These are phyloP conservation scores for Trichoderma simmonsii DNA, from an alignment of 2,329 filamentous ascomycete species.

Conservation along the genomic window DNA sequence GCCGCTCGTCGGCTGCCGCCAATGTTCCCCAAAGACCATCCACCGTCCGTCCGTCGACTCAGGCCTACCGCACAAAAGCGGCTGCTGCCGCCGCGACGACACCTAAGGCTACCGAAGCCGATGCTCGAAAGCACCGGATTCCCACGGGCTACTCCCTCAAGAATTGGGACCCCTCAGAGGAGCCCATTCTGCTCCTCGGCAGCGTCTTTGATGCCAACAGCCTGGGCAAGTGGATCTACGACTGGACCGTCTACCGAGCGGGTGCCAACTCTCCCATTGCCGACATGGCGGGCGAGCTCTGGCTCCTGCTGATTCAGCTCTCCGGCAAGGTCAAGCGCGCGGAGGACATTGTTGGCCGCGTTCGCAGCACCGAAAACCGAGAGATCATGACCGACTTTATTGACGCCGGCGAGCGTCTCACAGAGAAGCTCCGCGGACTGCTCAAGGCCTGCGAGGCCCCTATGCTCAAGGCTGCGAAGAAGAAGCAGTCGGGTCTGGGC, in stretches of 20 bases:
- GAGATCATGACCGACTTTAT: slow-evolving; percentile 90
- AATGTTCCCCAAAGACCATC: slow-evolving; percentile 50
- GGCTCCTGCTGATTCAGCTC: slow-evolving; percentile 90
- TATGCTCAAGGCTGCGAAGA: slow-evolving; percentile 89
- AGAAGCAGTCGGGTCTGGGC: slow-evolving; percentile 66
- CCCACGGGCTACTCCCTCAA: slow-evolving; percentile 90
- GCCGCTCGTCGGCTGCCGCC: slow-evolving; percentile 44
- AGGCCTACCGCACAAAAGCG: slow-evolving; percentile 26
- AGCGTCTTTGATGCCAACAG: slow-evolving; percentile 98
- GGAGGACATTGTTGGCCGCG: slow-evolving; percentile 70
- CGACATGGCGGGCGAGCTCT: slow-evolving; percentile 90
- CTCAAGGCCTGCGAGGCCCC: slow-evolving; percentile 89
- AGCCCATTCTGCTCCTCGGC: slow-evolving; percentile 89
- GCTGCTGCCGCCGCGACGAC: slow-evolving; percentile 31
- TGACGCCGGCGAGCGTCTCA: slow-evolving; percentile 81
- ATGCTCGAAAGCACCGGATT: slow-evolving; percentile 67
- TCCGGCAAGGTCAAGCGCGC: slow-evolving; percentile 91
- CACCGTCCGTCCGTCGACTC: slow-evolving; percentile 46
- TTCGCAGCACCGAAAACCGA: slow-evolving; percentile 68
- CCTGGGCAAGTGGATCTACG: slow-evolving; percentile 98
- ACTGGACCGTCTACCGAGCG: slow-evolving; percentile 94
- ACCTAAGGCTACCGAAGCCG: slow-evolving; percentile 54
- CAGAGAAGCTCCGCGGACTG: slow-evolving; percentile 77
- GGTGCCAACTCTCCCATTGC: slow-evolving; percentile 78
- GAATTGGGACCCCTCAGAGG: slow-evolving; percentile 95